Percentiles rank a stretch among this genome's conserved stretches.
phyloP scores from a whole-genome alignment of 148 eudicot species.

The Silene latifolia region DNA sequence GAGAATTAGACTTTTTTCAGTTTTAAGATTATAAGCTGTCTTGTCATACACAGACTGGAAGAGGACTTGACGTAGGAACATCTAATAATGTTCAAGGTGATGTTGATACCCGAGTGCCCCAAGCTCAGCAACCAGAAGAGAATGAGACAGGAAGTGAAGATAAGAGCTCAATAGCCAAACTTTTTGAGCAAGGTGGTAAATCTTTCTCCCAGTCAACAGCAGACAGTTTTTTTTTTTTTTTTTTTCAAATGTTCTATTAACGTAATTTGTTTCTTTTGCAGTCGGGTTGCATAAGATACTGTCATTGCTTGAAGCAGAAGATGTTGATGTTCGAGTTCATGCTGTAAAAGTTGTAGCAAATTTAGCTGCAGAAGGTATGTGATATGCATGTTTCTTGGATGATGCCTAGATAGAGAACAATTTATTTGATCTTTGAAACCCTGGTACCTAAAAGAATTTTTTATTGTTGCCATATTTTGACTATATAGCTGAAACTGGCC shows the following conservation, averaged over 20 bases:
- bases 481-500: not conserved
- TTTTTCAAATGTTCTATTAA: conserved; percentile 19
- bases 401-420: not conserved
- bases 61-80: conserved; percentile 54
- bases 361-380: conserved; percentile 88
- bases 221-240: not conserved
- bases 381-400: not conserved
- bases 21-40: conserved; percentile 14
- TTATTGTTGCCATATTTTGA: not conserved
- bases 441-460: not conserved
- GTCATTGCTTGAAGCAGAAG: conserved; percentile 83
- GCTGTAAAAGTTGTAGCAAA: conserved; percentile 88
- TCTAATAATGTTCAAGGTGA: conserved; percentile 26
- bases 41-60: conserved; percentile 61
- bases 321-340: conserved; percentile 74
- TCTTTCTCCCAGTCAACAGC: conserved; percentile 4
- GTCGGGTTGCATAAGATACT: conserved; percentile 88
- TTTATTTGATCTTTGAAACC: conserved; percentile 8
- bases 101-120: conserved; percentile 52
- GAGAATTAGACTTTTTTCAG: conserved; percentile 1
- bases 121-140: conserved; percentile 45
- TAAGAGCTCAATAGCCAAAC: conserved; percentile 68
- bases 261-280: conserved; percentile 26
- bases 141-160: conserved; percentile 64
- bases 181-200: conserved; percentile 85